These are phyloP conservation scores for Lepiota subincarnata DNA, from an alignment of 768 basidiomycete genomes.

Conservation along the genomic window DNA sequence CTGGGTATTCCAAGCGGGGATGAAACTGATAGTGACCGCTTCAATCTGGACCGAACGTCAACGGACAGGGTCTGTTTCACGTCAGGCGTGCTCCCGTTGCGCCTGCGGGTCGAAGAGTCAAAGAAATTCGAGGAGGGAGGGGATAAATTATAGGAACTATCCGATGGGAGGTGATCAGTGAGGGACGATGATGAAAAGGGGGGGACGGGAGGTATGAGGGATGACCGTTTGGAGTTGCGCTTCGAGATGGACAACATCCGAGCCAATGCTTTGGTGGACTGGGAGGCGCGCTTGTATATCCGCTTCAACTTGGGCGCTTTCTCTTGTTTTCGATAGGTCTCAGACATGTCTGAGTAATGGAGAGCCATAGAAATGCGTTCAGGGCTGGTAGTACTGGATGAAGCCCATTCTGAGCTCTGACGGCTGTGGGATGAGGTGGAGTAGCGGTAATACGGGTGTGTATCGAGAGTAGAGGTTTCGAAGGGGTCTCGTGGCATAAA, in stretches of 20 bases:
- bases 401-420: no score
- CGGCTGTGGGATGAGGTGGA: no score
- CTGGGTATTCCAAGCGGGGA: neutral
- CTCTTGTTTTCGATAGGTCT: neutral
- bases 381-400: no score
- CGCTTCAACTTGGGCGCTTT: constrained; percentile 2
- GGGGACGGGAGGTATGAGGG: neutral
- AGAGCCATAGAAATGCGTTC: no score
- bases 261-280: neutral
- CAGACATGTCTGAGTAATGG: no score
- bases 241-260: neutral
- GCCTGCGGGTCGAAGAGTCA: neutral
- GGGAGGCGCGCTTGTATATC: constrained; percentile 5
- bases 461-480: no score
- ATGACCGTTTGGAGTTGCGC: neutral
- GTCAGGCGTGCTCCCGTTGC: neutral
- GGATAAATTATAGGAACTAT: neutral
- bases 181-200: neutral
- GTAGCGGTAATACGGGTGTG: no score
- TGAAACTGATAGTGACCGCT: constrained; percentile 4
- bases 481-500: no score
- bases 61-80: neutral
- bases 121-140: neutral
- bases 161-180: constrained; percentile 4
- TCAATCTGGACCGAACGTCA: neutral